These are phyloP conservation scores for Nicotiana tomentosiformis DNA, from an alignment of 257 asterid genomes.

Conservation along the genomic window DNA sequence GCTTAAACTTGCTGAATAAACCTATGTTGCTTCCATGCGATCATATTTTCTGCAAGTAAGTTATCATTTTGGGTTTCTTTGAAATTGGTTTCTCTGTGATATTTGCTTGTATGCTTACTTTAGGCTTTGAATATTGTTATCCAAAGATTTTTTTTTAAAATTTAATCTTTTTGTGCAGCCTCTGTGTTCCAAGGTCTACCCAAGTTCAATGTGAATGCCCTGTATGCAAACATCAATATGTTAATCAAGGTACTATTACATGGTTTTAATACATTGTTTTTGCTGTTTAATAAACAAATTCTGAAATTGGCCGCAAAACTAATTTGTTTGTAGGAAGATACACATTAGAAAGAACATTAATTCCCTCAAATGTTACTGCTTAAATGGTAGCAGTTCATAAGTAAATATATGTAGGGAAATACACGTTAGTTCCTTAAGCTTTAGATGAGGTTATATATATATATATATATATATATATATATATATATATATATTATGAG, in stretches of 20 bases:
- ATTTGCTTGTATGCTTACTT: background rate
- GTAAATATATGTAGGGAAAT: background rate
- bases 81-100: background rate
- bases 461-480: too few relatives aligned
- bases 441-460: background rate
- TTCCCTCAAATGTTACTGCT: background rate
- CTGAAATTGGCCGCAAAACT: background rate
- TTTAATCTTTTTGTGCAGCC: conserved; percentile 29
- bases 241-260: conserved; percentile 37
- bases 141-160: background rate
- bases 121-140: background rate
- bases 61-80: background rate
- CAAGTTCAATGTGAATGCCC: conserved; percentile 51
- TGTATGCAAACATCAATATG: conserved; percentile 45
- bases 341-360: background rate
- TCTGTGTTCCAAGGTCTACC: conserved; percentile 33
- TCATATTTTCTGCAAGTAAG: conserved; percentile 89
- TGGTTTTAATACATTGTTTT: background rate
- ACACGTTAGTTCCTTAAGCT: background rate
- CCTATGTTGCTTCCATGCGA: conserved; percentile 83
- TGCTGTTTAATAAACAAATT: background rate
- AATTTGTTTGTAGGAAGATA: background rate
- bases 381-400: background rate
- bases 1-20: conserved; percentile 60
- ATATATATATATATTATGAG: too few relatives aligned